Evolutionary conservation across 192 early-diverging fungal genomes (phyloP), one percentile per base, ranked within the genome.

Genomic region (Podila verticillata): DNA sequence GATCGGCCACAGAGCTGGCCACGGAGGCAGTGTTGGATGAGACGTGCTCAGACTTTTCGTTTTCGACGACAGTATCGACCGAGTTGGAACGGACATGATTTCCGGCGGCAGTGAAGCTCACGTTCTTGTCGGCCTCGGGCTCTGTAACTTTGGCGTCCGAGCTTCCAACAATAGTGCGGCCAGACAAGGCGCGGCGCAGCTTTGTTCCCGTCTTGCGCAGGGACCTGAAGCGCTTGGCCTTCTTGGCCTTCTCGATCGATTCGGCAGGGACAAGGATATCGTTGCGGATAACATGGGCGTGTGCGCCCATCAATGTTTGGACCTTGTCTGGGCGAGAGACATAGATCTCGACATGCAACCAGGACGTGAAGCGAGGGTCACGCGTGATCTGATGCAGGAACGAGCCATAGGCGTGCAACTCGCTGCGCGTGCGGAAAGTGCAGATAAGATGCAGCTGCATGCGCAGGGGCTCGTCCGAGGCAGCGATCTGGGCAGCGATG

Each of bases 311-410:
- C 6, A 72, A 28, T 8, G 70, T 64, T 39, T 68, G 62, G 64
- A 69, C 48, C 61, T 80, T 80, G 44, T 80, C 69, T 0, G 75
- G 75, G 2, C 75, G 68, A 7, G 75, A 80, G 56, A 80, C 75
- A 54, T 80, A 80, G 22, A 80, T 68, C 36, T 80, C 75, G 22
- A 80, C 75, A n/a, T 80, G 64, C 7, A 80, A 34, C 75, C 75
- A 80, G 47, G 65, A 36, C 5, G 75, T 80, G 61, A 80, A 80
- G 5, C 77, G 77, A 1, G 77, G 65, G 28, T 80, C 77, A 51
- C 77, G 77, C 0, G 77, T 80, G 61, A 80, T 68, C 77, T 80
- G 77, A 48, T 80, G 77, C 15, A 80, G 58, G 70, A 80, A 80
- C 4, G 77, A 80, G 28, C 77, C 77, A 64, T 80, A 80, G 28